phyloP scores from a whole-genome alignment of 1,284 basidiomycete genomes.

The Baeospora myosura region DNA sequence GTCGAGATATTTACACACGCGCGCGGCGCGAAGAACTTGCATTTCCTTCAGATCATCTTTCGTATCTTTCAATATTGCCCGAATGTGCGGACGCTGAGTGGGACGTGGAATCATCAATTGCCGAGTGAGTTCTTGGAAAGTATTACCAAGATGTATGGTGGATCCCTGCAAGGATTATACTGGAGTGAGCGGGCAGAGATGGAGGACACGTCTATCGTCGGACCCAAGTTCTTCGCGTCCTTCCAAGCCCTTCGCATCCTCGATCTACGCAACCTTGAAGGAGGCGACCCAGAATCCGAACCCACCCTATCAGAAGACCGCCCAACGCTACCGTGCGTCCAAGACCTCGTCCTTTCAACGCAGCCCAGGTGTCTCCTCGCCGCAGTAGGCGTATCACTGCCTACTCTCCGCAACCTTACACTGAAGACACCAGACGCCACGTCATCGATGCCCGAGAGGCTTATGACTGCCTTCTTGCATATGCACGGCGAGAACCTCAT shows the following conservation, averaged over 20 bases:
- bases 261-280: conserved; percentile 31
- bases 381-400: conserved; percentile 28
- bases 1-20: conserved; percentile 36
- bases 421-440: conserved; percentile 21
- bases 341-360: conserved; percentile 32
- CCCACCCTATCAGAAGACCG: conserved; percentile 6
- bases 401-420: conserved; percentile 30
- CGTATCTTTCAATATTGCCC: conserved; percentile 35
- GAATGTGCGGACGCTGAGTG: conserved; percentile 31
- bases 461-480: conserved; percentile 30
- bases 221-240: conserved; percentile 25
- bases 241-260: conserved; percentile 32
- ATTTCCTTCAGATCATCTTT: conserved; percentile 31
- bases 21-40: conserved; percentile 27
- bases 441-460: conserved; percentile 13
- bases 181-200: conserved; percentile 35
- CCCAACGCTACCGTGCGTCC: conserved; percentile 28
- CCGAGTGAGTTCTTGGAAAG: conserved; percentile 29
- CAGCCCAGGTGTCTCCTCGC: conserved; percentile 23
- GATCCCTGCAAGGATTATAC: conserved; percentile 29
- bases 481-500: conserved; percentile 32
- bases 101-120: conserved; percentile 28
- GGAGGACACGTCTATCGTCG: conserved; percentile 7
- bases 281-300: conserved; percentile 8
- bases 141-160: conserved; percentile 28